Evolutionary conservation across 345 rosid species (phyloP).

Genomic region (Mercurialis annua): DNA sequence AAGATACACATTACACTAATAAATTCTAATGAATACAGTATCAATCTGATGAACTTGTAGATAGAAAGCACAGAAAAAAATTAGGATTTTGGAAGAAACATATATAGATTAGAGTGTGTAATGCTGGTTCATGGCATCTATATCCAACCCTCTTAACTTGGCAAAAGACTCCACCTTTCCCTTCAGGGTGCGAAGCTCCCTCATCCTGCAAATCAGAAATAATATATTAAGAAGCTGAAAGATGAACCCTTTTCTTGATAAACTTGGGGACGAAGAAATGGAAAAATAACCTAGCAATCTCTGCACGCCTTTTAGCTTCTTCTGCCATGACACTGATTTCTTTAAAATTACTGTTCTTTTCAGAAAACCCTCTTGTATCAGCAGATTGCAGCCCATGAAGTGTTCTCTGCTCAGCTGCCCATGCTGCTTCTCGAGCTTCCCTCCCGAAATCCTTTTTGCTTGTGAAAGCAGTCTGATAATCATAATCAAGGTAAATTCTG

Average conservation of each 20-base stretch:
- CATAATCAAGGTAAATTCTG: background rate
- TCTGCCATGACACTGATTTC: conserved; percentile 46
- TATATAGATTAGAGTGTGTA: conserved; percentile 27
- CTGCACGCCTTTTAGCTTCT: conserved; percentile 51
- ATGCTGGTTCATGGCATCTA: conserved; percentile 40
- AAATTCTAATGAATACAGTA: too few relatives aligned
- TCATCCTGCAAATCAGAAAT: conserved; percentile 34
- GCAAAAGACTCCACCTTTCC: conserved; percentile 52
- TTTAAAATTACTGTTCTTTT: conserved; percentile 25
- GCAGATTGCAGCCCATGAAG: conserved; percentile 36
- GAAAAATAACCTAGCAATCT: conserved; percentile 27
- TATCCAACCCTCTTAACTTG: conserved; percentile 41
- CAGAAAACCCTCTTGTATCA: conserved; percentile 15
- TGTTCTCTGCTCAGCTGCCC: conserved; percentile 45
- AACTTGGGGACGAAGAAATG: background rate
- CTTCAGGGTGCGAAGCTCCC: conserved; percentile 51
- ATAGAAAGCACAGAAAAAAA: background rate
- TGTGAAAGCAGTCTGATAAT: conserved; percentile 44
- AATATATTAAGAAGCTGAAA: background rate
- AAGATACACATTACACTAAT: too few relatives aligned
- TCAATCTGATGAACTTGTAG: too few relatives aligned
- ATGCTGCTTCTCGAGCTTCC: conserved; percentile 45
- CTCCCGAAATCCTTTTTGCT: conserved; percentile 39
- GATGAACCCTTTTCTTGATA: too few relatives aligned
- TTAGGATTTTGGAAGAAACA: background rate